phyloP scores from a whole-genome alignment of 371 early-diverging fungal species.

The Apophysomyces elegans region DNA sequence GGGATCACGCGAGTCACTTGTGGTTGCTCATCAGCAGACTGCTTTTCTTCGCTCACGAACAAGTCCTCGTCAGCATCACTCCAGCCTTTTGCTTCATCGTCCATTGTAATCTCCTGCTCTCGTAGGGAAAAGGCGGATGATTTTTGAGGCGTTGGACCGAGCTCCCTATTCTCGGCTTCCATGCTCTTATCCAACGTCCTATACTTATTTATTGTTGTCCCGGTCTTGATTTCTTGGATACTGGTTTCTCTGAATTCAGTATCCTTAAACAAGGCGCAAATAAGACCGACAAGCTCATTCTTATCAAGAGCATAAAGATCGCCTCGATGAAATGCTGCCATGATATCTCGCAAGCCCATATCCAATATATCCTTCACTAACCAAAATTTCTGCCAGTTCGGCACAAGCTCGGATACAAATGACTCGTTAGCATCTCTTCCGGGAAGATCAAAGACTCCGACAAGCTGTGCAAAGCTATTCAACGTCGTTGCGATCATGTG shows the following conservation, averaged over 20 bases:
- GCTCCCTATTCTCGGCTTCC: neutral
- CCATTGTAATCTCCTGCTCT: neutral
- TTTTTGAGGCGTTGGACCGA: neutral
- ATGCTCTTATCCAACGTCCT: neutral
- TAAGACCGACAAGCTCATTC: slow-evolving; percentile 56
- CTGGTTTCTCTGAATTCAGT: slow-evolving; percentile 64
- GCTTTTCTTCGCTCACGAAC: slow-evolving; percentile 8
- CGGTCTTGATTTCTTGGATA: slow-evolving; percentile 63
- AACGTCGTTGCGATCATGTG: slow-evolving; percentile 58
- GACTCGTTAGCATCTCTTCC: slow-evolving; percentile 42
- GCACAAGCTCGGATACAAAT: slow-evolving; percentile 41
- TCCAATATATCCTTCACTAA: slow-evolving; percentile 67
- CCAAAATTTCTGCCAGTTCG: slow-evolving; percentile 64
- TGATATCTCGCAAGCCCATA: slow-evolving; percentile 71
- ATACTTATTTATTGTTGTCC: slow-evolving; percentile 2
- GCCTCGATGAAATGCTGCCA: slow-evolving; percentile 60
- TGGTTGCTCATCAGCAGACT: slow-evolving; percentile 6
- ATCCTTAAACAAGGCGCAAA: slow-evolving; percentile 75
- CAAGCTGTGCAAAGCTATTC: slow-evolving; percentile 56
- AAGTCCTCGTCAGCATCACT: slow-evolving; percentile 22
- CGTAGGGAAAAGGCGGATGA: neutral
- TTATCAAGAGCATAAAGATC: slow-evolving; percentile 62
- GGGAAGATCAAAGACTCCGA: slow-evolving; percentile 54
- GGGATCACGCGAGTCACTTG: neutral
- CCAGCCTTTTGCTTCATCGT: slow-evolving; percentile 7